Conservation (phyloP, 306 rosid species). For the Myrica gale region DNA sequence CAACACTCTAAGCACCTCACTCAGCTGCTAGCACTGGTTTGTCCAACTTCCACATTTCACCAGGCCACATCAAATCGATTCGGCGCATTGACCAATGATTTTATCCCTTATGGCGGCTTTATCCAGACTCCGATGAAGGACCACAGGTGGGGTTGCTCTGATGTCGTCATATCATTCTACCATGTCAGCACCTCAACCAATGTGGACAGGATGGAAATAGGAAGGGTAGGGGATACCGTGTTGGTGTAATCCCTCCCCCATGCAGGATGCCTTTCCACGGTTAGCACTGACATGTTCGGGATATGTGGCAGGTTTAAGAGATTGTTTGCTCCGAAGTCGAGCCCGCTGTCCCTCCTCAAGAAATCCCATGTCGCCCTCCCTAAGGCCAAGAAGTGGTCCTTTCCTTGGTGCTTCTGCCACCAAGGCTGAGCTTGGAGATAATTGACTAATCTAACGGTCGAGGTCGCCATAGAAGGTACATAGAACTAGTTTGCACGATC, state of each 20-base stretch:
- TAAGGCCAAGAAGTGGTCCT: constrained; percentile 64
- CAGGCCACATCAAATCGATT: constrained; percentile 41
- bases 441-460: constrained; percentile 38
- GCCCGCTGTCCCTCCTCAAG: constrained; percentile 42
- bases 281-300: constrained; percentile 80
- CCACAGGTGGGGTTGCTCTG: constrained; percentile 44
- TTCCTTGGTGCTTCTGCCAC: constrained; percentile 43
- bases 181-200: constrained; percentile 33
- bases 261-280: constrained; percentile 63
- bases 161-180: constrained; percentile 37
- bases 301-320: constrained; percentile 59
- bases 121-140: constrained; percentile 58
- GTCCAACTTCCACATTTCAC: constrained; percentile 33
- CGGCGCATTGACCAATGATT: constrained; percentile 46
- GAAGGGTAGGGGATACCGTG: constrained; percentile 80
- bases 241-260: constrained; percentile 54
- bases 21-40: constrained; percentile 44
- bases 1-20: constrained; percentile 45
- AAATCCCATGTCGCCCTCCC: constrained; percentile 93
- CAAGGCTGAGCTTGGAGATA: constrained; percentile 30
- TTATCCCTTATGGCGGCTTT: constrained; percentile 63
- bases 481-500: constrained; percentile 53
- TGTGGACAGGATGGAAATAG: constrained; percentile 59
- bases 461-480: constrained; percentile 89
- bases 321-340: constrained; percentile 68